Conservation (phyloP, 495 filamentous ascomycete genomes). For the Daldinia bambusicola region DNA sequence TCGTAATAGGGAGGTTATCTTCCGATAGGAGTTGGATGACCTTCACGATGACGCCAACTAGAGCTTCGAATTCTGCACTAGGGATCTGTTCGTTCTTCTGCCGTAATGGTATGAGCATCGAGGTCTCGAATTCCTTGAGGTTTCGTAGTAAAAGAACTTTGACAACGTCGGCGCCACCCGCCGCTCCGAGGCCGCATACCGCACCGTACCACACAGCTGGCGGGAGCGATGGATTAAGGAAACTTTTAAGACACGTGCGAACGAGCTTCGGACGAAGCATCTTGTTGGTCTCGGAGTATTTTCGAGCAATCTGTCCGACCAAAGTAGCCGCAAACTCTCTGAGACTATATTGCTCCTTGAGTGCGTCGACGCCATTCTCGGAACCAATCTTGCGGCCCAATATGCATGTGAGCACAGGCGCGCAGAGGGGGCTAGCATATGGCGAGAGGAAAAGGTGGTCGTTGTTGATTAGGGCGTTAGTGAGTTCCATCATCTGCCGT, state of each 20-base stretch:
- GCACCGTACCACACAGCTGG: conserved; percentile 88
- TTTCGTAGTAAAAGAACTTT: conserved; percentile 83
- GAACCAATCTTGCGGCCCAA: conserved; percentile 83
- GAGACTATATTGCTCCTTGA: conserved; percentile 77
- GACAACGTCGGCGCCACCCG: conserved; percentile 83
- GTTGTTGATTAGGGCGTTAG: conserved; percentile 84
- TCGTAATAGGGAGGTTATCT: conserved; percentile 22
- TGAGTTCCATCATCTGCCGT: conserved; percentile 89
- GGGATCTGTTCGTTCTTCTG: conserved; percentile 66
- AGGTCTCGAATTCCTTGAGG: conserved; percentile 75
- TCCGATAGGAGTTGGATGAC: conserved; percentile 61
- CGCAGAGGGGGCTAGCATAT: conserved; percentile 87
- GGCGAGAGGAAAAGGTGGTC: conserved; percentile 84
- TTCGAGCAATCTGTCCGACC: conserved; percentile 74
- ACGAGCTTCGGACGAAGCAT: conserved; percentile 88
- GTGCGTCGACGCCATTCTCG: conserved; percentile 49
- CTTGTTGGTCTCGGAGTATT: conserved; percentile 77
- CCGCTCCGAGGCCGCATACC: conserved; percentile 75
- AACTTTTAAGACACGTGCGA: conserved; percentile 86
- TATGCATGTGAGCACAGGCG: conserved; percentile 89
- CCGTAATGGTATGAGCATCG: conserved; percentile 67
- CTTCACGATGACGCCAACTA: conserved; percentile 69
- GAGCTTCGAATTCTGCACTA: conserved; percentile 67
- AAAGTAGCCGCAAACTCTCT: conserved; percentile 86
- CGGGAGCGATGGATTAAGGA: conserved; percentile 84